These are phyloP conservation scores for Cyclotella sp. DNA, from an alignment of 108 stramenopile species.

Conservation along the genomic window DNA sequence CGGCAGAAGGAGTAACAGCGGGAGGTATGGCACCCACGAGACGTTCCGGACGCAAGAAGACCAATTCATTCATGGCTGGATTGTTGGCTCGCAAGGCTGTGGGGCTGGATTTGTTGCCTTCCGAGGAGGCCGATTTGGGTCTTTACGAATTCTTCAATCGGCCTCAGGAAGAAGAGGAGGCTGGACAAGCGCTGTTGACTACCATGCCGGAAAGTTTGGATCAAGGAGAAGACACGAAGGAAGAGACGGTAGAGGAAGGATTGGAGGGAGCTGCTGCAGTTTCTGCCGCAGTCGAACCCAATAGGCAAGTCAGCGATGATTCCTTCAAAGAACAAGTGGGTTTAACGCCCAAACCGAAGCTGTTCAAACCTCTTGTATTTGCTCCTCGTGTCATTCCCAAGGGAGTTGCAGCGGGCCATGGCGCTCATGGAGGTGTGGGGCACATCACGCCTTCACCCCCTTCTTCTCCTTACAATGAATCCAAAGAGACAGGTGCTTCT, in stretches of 20 bases:
- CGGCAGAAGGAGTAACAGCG: background rate
- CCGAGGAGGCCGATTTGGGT: constrained; percentile 41
- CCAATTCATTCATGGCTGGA: constrained; percentile 43
- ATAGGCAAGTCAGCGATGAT: constrained; percentile 3
- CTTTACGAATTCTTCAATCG: constrained; percentile 30
- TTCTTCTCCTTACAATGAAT: constrained; percentile 27
- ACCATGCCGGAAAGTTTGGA: constrained; percentile 20
- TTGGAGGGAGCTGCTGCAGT: constrained; percentile 3
- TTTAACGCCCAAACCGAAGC: constrained; percentile 17
- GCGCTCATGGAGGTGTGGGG: constrained; percentile 26
- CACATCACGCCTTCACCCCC: constrained; percentile 10
- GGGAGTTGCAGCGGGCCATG: constrained; percentile 21
- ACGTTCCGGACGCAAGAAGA: constrained; percentile 20
- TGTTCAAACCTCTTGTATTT: constrained; percentile 60
- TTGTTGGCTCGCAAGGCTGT: constrained; percentile 54
- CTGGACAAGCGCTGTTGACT: background rate
- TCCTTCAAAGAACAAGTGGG: constrained; percentile 6
- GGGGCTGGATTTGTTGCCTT: constrained; percentile 55
- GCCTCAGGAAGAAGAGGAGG: constrained; percentile 13
- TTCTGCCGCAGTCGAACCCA: background rate
- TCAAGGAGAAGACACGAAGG: constrained; percentile 36
- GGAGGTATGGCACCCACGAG: background rate
- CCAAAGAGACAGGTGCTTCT: constrained; percentile 12
- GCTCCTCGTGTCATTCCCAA: constrained; percentile 28
- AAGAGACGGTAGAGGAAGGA: constrained; percentile 34